Evolutionary conservation across 2,329 filamentous ascomycete genomes (phyloP), one percentile per base, ranked within the genome.

Genomic region (Penicillium crustosum): DNA sequence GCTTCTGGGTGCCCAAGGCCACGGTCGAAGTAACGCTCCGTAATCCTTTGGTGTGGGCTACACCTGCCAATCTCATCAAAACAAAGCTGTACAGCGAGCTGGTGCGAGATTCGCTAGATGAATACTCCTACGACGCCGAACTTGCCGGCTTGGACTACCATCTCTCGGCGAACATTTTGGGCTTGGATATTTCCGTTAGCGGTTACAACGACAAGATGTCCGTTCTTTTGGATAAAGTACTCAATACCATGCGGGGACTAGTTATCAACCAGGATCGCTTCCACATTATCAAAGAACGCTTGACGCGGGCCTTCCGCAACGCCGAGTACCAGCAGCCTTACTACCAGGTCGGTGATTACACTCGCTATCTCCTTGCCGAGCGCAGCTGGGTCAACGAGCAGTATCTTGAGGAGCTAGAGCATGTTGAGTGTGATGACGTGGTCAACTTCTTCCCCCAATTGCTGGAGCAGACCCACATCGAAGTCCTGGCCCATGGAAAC

Each of bases 181-280:
- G 93, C 0, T 73, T 97, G 31, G 87, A 90, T 57, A 79, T 97
- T 41, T 86, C 89, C 15, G 84, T 97, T 4, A 88, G 86, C 29
- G 94, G 94, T 0, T 99, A 97, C 78, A 99, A 97, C 66, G 94
- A 99, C 75, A 99, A 99, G 79, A 86, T 99, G 69, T 82, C 89
- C 0, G 91, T 97, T 0, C 82, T 99, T 25, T 77, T 99, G 47
- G 91, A 97, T 71, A 94, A 96, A 72, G 90, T 97, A 4, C 79
- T 96, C 27, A 78, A 86, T 13, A 92, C 89, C 10, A 90, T 97
- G 83, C 86, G 90, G 50, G 90, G 96, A 67, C 80, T 97, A 6
- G 86, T 92, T 38, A 83, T 97, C 65, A 89, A 87, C 61, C 84
- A 90, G n/a, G 92, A 95, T 55, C 86, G 94, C 2, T 99, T 97